A percentile compares a stretch with the other conserved stretches of the same genome.
Evolutionary conservation across 305 asterid species (phyloP).

Genomic region (Rubia balearica): DNA sequence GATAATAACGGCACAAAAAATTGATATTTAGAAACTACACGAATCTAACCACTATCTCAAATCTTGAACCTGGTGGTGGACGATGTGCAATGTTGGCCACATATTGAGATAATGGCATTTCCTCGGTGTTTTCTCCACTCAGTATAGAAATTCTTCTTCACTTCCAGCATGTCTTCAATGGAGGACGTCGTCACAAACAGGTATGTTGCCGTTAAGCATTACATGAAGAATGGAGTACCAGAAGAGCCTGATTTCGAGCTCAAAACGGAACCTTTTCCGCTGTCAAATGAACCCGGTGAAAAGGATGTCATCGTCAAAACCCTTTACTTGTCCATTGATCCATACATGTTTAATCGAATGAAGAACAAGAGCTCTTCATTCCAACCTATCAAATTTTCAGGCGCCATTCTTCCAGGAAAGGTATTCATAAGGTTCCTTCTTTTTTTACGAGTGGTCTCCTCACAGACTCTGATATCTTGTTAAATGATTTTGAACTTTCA

Average conservation of each 20-base stretch:
- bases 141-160: too few relatives aligned
- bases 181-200: neutral
- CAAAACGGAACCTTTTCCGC: conserved; percentile 22
- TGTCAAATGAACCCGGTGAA: conserved; percentile 5
- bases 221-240: conserved; percentile 40
- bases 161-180: neutral
- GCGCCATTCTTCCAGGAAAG: conserved; percentile 27
- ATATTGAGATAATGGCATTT: too few relatives aligned
- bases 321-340: conserved; percentile 48
- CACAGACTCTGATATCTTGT: too few relatives aligned
- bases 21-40: too few relatives aligned
- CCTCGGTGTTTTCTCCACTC: too few relatives aligned
- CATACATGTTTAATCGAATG: conserved; percentile 59
- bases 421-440: conserved; percentile 11
- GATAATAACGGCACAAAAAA: too few relatives aligned
- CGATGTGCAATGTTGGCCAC: too few relatives aligned
- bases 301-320: conserved; percentile 40
- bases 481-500: too few relatives aligned
- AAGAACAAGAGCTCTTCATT: conserved; percentile 14
- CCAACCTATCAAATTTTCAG: neutral
- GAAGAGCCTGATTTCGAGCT: conserved; percentile 42
- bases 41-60: too few relatives aligned
- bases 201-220: conserved; percentile 23
- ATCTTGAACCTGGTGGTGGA: too few relatives aligned
- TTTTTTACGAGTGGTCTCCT: too few relatives aligned